Conservation (phyloP, 2,329 filamentous ascomycete genomes). For the Lecanicillium sp. region DNA sequence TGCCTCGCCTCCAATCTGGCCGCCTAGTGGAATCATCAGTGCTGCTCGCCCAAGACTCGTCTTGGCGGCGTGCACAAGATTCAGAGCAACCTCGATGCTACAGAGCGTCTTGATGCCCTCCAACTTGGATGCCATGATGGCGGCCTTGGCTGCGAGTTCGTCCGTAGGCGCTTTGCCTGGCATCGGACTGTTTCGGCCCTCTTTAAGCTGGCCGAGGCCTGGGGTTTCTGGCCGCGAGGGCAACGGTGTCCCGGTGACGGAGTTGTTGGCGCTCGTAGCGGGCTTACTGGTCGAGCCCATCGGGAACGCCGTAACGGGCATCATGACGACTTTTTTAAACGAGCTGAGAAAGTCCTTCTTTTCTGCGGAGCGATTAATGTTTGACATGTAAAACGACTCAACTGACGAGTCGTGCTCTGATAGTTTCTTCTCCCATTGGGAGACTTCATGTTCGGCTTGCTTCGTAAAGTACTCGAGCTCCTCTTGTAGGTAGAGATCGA, state of each 20-base stretch:
- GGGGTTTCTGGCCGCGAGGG: conserved; percentile 45
- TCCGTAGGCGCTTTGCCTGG: conserved; percentile 70
- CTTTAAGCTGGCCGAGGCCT: conserved; percentile 18
- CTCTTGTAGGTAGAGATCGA: conserved; percentile 89
- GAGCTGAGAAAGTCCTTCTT: conserved; percentile 95
- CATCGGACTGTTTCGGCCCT: conserved; percentile 25
- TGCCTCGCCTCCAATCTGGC: conserved; percentile 73
- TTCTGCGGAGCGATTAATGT: conserved; percentile 86
- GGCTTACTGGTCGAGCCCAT: conserved; percentile 46
- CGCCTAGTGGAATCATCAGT: conserved; percentile 72
- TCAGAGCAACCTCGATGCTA: conserved; percentile 90
- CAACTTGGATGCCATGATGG: conserved; percentile 87
- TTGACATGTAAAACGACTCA: conserved; percentile 94
- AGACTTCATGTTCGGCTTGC: conserved; percentile 69
- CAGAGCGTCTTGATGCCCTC: conserved; percentile 94
- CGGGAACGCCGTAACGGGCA: conserved; percentile 82
- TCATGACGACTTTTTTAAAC: conserved; percentile 98
- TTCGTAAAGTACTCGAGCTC: conserved; percentile 80
- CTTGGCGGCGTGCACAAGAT: conserved; percentile 83
- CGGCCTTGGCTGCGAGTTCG: conserved; percentile 93
- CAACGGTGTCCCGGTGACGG: conserved; percentile 22
- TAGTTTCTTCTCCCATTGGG: conserved; percentile 83
- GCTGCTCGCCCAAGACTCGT: conserved; percentile 77
- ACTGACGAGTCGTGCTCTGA: conserved; percentile 84
- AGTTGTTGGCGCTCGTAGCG: conserved; percentile 23